Evolutionary conservation across 331 rosid genomes (phyloP), one percentile per base, ranked within the genome.

Genomic region (Spiraea crenata): DNA sequence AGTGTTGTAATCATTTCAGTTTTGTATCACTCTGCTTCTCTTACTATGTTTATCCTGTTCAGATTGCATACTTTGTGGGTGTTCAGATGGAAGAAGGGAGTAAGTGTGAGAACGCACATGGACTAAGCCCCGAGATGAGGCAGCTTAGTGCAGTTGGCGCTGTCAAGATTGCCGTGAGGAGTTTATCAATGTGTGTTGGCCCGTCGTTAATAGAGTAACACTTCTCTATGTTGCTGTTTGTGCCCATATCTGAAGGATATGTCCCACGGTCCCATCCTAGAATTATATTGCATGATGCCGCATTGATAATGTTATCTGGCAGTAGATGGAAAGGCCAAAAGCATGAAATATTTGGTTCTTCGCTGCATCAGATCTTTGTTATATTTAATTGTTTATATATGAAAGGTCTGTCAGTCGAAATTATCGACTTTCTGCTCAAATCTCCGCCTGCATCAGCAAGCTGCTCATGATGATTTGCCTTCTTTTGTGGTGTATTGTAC

Each of bases 51-150:
- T 75, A 41, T 70, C 67, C 38, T 79, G 66, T 71, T 73, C 90
- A 91, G 97, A 82, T 89, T 72, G 99, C 98, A 39, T 91, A 91
- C 79, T 86, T 86, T 56, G 96, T 88, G 77, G 96, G 88, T 39
- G 92, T 95, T 68, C 96, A 91, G 79, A 82, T 86, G 74, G 98
- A 95, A 74, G 97, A 83, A 55, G 88, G 67, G 42, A 38, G 82
- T 68, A 74, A 77, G 56, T 76, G 31, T 62, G 81, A 82, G 57
- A 90, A 76, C 11, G 80, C 68, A 39, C 90, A 50, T 47, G 85
- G 89, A 54, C 67, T 85, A 70, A 79, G 85, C 82, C 93, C 89
- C 35, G 92, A 83, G 77, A 89, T 9, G 93, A 87, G 87, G 74
- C 97, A 89, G 71, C 93, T 81, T 37, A 83, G 98, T 34, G 82